phyloP scores from a whole-genome alignment of 495 filamentous ascomycete species.

The Neurospora sp. region DNA sequence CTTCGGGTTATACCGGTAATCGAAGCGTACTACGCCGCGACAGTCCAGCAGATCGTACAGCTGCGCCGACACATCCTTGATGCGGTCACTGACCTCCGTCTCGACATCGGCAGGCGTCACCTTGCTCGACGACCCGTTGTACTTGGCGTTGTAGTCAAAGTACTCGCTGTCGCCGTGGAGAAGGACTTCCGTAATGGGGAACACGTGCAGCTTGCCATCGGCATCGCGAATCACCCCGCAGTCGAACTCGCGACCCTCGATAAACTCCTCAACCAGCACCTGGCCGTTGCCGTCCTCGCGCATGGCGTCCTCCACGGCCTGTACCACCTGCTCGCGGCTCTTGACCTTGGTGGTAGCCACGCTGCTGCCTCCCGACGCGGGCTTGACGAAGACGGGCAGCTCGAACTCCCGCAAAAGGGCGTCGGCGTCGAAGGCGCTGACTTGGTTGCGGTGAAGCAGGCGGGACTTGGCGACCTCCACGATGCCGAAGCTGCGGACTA shows the following conservation, averaged over 20 bases:
- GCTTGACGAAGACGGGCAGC: background rate
- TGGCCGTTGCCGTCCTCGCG: background rate
- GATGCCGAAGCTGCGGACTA: background rate
- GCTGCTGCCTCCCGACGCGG: background rate
- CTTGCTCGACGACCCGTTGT: background rate
- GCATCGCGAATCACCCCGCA: background rate
- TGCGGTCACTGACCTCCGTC: background rate
- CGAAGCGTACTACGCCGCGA: background rate
- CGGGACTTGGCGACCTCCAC: background rate
- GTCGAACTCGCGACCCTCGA: background rate
- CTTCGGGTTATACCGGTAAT: background rate
- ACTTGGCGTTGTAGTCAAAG: background rate
- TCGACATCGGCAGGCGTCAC: background rate
- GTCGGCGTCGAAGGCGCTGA: background rate
- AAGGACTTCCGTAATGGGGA: background rate
- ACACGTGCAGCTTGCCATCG: background rate
- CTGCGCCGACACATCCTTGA: background rate
- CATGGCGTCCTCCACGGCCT: background rate
- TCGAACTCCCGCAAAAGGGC: background rate
- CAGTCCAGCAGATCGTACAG: background rate
- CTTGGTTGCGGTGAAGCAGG: background rate
- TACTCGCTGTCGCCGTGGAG: background rate
- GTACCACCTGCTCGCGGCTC: background rate
- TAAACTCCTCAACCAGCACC: background rate
- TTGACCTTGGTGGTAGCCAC: background rate